A percentile compares a stretch with the other conserved stretches of the same genome.
These are phyloP conservation scores for Leishmania lainsoni DNA, from an alignment of 208 protist species.

Conservation along the genomic window DNA sequence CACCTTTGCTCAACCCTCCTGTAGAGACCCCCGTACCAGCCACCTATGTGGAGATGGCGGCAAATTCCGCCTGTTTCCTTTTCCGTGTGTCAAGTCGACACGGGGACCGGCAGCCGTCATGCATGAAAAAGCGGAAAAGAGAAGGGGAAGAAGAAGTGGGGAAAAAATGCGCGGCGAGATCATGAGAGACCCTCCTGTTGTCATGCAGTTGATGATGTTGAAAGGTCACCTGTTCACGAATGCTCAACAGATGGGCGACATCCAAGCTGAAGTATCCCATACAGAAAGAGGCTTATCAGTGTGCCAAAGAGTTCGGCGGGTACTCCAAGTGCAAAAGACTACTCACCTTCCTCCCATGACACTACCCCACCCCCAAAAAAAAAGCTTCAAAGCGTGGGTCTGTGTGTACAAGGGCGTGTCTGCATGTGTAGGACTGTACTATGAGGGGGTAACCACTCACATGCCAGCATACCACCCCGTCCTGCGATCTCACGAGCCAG, in stretches of 20 bases:
- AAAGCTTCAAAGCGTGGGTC: neutral
- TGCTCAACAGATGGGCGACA: neutral
- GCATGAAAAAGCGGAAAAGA: neutral
- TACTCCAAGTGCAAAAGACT: neutral
- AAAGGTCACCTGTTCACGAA: neutral
- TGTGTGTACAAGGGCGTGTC: neutral
- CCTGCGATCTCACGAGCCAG: neutral
- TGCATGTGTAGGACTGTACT: neutral
- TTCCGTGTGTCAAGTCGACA: neutral
- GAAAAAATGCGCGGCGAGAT: neutral
- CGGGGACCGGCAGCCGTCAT: neutral
- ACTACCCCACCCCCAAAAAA: neutral
- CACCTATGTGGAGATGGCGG: neutral
- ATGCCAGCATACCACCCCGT: neutral
- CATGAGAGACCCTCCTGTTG: neutral
- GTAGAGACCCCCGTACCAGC: neutral
- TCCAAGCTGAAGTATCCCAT: too few species aligned
- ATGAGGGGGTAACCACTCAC: neutral
- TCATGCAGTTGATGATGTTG: neutral
- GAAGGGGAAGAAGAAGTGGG: neutral
- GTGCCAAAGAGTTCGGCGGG: neutral
- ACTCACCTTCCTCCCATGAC: neutral
- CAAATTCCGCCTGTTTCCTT: neutral
- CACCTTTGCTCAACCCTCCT: neutral
- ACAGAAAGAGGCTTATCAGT: neutral